phyloP scores from a whole-genome alignment of 2,329 filamentous ascomycete genomes.

The Aspergillus floridensis region DNA sequence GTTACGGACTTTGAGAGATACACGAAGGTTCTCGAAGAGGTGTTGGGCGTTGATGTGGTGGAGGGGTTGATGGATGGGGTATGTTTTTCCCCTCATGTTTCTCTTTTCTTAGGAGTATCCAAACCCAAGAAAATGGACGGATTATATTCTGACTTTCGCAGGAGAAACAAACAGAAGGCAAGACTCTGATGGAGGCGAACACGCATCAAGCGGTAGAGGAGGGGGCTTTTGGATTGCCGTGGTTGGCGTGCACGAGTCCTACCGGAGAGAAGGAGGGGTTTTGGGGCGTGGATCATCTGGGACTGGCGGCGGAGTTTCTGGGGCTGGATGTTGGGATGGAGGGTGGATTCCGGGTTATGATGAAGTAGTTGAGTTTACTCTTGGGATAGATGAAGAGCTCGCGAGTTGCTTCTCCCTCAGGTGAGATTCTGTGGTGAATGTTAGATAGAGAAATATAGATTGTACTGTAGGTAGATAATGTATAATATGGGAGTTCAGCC shows the following conservation, averaged over 20 bases:
- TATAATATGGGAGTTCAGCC: too few relatives aligned
- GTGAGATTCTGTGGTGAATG: too few relatives aligned
- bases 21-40: background rate
- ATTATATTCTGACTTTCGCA: background rate
- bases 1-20: background rate
- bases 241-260: background rate
- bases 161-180: background rate
- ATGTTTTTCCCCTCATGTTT: background rate
- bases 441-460: too few relatives aligned
- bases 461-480: too few relatives aligned
- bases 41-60: background rate
- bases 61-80: background rate
- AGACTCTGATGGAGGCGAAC: background rate
- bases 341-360: background rate
- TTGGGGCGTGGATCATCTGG: background rate
- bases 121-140: rapidly evolving
- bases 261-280: background rate
- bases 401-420: too few relatives aligned
- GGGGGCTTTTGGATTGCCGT: background rate
- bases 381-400: background rate
- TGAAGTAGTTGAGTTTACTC: background rate
- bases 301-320: background rate
- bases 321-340: background rate
- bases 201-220: background rate
- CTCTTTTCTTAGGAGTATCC: too few relatives aligned